These are phyloP conservation scores for Colletotrichum gloeosporioides DNA, from an alignment of 2,329 filamentous ascomycete species.

Conservation along the genomic window DNA sequence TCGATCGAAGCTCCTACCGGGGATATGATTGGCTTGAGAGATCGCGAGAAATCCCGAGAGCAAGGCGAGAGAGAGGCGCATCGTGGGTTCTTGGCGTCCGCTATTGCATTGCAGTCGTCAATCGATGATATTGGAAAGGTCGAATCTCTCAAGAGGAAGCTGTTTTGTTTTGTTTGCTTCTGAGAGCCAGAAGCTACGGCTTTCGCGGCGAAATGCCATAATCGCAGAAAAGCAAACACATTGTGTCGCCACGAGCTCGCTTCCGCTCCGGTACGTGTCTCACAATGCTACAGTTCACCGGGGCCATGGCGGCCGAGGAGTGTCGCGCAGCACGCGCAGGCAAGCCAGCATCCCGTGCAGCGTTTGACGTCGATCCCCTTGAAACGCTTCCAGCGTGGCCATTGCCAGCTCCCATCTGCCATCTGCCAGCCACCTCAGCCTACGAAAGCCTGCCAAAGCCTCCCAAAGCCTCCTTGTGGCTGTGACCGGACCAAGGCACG, in stretches of 20 bases:
- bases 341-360: conserved; percentile 6
- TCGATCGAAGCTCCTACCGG: conserved; percentile 44
- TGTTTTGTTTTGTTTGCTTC: background rate
- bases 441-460: background rate
- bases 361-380: conserved; percentile 21
- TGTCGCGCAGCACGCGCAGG: conserved; percentile 1
- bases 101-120: background rate
- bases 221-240: background rate
- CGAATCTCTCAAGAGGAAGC: background rate
- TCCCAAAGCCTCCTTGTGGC: conserved; percentile 6
- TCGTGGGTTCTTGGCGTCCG: background rate
- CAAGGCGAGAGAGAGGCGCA: background rate
- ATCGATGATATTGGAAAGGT: background rate
- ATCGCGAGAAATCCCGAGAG: conserved; percentile 1
- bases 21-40: conserved; percentile 24
- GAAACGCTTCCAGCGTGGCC: conserved; percentile 8
- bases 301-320: background rate
- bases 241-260: background rate
- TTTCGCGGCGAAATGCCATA: background rate
- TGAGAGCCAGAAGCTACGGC: background rate
- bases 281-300: conserved; percentile 4
- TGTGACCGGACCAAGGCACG: background rate
- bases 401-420: background rate
- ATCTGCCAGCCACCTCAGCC: background rate
- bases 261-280: conserved; percentile 8